Evolutionary conservation across 371 early-diverging fungal species (phyloP).

Genomic region (Syncephalastrum monosporum): DNA sequence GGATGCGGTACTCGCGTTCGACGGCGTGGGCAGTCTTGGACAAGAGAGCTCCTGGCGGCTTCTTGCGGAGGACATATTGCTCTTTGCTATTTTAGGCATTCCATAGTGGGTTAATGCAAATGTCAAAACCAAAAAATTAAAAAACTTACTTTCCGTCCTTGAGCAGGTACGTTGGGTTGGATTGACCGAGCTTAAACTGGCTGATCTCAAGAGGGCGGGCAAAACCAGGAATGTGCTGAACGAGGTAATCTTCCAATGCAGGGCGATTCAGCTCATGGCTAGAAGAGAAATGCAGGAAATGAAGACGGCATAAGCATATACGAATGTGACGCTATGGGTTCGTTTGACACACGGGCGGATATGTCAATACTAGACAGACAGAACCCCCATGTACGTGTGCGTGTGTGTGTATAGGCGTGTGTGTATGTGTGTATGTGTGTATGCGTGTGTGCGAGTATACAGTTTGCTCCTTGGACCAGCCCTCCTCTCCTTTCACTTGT

Average conservation of each 20-base stretch:
- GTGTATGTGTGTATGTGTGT: background rate
- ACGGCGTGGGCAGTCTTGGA: conserved; percentile 90
- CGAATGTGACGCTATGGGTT: too few species aligned
- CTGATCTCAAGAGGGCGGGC: conserved; percentile 65
- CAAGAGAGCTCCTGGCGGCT: conserved; percentile 85
- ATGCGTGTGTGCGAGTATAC: background rate
- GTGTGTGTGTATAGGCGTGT: background rate
- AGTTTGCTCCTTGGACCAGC: too few species aligned
- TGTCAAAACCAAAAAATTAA: background rate
- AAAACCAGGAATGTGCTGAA: conserved; percentile 51
- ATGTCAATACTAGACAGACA: too few species aligned
- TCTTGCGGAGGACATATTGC: conserved; percentile 86
- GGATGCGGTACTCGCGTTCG: conserved; percentile 85
- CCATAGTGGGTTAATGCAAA: conserved; percentile 6
- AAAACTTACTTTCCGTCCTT: conserved; percentile 65
- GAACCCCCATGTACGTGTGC: background rate
- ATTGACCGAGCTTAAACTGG: conserved; percentile 89
- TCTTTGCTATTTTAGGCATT: conserved; percentile 39
- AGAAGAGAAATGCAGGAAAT: background rate
- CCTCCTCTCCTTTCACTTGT: too few species aligned
- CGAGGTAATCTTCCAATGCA: conserved; percentile 59
- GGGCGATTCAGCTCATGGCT: conserved; percentile 66
- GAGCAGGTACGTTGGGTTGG: conserved; percentile 88
- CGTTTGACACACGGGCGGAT: too few species aligned
- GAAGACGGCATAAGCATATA: too few species aligned